Evolutionary conservation across 1,284 basidiomycete genomes (phyloP).

Genomic region (Cronartium quercuum): DNA sequence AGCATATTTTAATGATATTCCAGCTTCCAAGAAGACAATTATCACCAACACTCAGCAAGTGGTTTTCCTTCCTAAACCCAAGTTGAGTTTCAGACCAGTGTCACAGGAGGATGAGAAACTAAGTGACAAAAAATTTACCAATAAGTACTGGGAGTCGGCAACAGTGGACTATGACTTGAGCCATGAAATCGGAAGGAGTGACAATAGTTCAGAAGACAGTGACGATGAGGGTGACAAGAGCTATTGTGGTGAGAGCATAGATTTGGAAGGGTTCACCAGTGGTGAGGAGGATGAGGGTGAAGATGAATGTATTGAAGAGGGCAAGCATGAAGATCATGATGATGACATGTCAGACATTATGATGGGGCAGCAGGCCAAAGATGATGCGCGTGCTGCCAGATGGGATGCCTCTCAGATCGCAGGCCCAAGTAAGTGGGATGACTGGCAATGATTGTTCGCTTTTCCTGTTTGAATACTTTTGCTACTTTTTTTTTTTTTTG

Average conservation of each 20-base stretch:
- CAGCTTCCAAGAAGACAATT: background rate
- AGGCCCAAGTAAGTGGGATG: background rate
- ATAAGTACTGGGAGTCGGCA: background rate
- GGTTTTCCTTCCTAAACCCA: background rate
- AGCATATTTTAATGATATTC: background rate
- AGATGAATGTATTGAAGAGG: background rate
- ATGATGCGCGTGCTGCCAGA: background rate
- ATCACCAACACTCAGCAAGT: background rate
- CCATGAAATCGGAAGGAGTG: background rate
- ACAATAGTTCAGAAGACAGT: background rate
- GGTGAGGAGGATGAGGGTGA: background rate
- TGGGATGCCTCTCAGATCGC: background rate
- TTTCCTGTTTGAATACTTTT: background rate
- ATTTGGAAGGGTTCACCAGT: background rate
- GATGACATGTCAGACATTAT: too few relatives aligned
- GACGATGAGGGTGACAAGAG: background rate
- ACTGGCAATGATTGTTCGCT: background rate
- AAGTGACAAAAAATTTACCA: background rate
- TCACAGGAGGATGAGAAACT: background rate
- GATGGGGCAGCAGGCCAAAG: too few relatives aligned
- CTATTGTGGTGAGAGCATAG: background rate
- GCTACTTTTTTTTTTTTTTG: background rate
- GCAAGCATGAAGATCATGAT: background rate
- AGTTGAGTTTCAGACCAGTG: background rate
- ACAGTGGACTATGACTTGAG: background rate